Percentiles rank a stretch among this genome's conserved stretches.
phyloP scores from a whole-genome alignment of 148 eudicot species.

The Talinum fruticosum region DNA sequence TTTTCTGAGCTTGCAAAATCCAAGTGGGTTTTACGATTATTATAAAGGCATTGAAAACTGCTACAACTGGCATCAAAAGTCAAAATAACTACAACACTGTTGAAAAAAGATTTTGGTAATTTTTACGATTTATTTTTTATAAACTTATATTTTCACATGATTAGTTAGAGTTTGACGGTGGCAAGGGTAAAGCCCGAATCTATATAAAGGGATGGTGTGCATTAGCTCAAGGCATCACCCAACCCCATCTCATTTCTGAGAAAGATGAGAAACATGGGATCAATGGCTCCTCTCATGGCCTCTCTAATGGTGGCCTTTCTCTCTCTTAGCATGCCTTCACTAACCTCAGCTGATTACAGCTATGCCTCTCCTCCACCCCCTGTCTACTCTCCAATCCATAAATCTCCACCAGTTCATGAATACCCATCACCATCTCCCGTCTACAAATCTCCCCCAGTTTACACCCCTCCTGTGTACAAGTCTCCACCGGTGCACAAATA shows the following conservation, averaged over 20 bases:
- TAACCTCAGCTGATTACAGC: conserved; percentile 25
- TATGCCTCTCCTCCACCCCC: conserved; percentile 37
- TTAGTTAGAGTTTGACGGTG: not conserved
- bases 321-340: conserved; percentile 30
- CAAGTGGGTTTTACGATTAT: not conserved
- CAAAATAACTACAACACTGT: too few relatives aligned
- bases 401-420: too few relatives aligned
- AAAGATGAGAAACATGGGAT: not conserved
- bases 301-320: conserved; percentile 31
- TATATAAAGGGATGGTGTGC: conserved; percentile 24
- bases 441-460: too few relatives aligned
- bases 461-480: too few relatives aligned
- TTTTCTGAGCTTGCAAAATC: not conserved
- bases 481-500: too few relatives aligned
- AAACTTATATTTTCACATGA: not conserved
- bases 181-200: conserved; percentile 2
- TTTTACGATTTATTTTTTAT: too few relatives aligned
- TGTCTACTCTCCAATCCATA: conserved; percentile 7
- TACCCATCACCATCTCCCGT: too few relatives aligned
- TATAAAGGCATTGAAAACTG: not conserved
- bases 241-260: not conserved
- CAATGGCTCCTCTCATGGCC: conserved; percentile 32
- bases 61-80: not conserved
- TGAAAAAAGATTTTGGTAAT: too few relatives aligned
- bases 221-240: conserved; percentile 17